Evolutionary conservation across 2,329 filamentous ascomycete genomes (phyloP).

Genomic region (Calycina marina): DNA sequence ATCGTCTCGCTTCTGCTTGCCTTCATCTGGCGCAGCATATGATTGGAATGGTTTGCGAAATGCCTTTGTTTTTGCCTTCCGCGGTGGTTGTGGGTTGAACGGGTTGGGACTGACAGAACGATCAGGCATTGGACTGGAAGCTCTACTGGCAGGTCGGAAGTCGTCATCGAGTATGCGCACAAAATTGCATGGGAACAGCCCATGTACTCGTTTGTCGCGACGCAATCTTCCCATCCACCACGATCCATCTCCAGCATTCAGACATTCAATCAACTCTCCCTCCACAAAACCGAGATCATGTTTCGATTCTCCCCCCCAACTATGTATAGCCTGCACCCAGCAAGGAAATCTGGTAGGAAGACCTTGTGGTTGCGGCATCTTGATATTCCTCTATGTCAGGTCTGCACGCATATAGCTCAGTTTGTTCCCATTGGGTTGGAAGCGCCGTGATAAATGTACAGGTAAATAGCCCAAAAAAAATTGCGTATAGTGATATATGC

Average conservation of each 20-base stretch:
- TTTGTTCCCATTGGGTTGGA: too few species aligned
- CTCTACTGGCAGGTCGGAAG: conserved; percentile 61
- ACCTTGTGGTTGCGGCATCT: conserved; percentile 38
- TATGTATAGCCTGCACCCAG: conserved; percentile 84
- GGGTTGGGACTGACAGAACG: conserved; percentile 21
- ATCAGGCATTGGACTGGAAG: conserved; percentile 34
- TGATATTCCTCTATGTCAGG: conserved; percentile 1
- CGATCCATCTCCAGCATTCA: conserved; percentile 92
- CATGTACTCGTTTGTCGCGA: conserved; percentile 79
- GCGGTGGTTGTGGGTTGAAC: conserved; percentile 18
- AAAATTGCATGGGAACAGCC: conserved; percentile 94
- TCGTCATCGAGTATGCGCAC: conserved; percentile 76
- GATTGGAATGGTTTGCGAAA: conserved; percentile 55
- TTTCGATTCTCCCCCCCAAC: conserved; percentile 89
- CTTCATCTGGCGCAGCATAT: conserved; percentile 50
- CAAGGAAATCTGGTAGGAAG: conserved; percentile 74
- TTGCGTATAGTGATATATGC: too few species aligned
- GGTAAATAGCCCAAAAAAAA: too few species aligned
- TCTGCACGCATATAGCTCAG: too few species aligned
- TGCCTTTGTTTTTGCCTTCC: conserved; percentile 35
- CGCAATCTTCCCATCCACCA: conserved; percentile 96
- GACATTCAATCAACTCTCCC: conserved; percentile 92
- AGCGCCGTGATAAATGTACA: too few species aligned
- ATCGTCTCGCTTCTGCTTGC: conserved; percentile 36
- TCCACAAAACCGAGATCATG: conserved; percentile 93